Evolutionary conservation across 345 rosid species (phyloP).

Genomic region (Brassica juncea): DNA sequence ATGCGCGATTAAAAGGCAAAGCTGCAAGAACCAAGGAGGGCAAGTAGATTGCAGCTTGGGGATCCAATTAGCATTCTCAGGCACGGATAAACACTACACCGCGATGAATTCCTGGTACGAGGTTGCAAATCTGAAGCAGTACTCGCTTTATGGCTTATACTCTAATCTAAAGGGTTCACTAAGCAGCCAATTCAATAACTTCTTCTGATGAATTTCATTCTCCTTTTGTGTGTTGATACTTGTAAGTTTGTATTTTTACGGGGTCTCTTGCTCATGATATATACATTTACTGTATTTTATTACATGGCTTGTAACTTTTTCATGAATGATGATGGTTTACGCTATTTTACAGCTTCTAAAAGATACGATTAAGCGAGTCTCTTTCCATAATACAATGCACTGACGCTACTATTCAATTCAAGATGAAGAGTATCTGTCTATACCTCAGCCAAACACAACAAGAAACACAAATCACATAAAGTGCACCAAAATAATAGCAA

Average conservation of each 20-base stretch:
- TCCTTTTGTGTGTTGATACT: neutral
- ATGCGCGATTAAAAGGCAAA: slow-evolving; percentile 70
- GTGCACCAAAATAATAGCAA: neutral
- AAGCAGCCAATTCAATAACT: slow-evolving; percentile 59
- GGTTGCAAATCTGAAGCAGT: slow-evolving; percentile 85
- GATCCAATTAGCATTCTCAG: slow-evolving; percentile 93
- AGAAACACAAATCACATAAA: neutral
- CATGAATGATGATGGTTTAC: neutral
- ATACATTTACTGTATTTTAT: neutral
- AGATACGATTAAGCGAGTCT: neutral
- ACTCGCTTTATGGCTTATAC: slow-evolving; percentile 86
- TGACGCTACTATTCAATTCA: too few species aligned
- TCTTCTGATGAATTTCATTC: slow-evolving; percentile 49
- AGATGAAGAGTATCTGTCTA: too few species aligned
- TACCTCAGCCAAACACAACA: neutral
- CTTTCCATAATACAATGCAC: too few species aligned
- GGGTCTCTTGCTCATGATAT: slow-evolving; percentile 1
- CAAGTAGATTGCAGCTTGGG: slow-evolving; percentile 90
- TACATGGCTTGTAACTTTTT: neutral
- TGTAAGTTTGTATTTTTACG: slow-evolving; percentile 12
- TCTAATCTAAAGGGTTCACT: slow-evolving; percentile 75
- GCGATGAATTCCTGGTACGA: slow-evolving; percentile 96
- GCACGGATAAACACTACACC: slow-evolving; percentile 87
- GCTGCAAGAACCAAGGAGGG: slow-evolving; percentile 74
- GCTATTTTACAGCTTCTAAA: neutral